Evolutionary conservation across 139 green algal species (phyloP).

Genomic region (Chlorella sp.): DNA sequence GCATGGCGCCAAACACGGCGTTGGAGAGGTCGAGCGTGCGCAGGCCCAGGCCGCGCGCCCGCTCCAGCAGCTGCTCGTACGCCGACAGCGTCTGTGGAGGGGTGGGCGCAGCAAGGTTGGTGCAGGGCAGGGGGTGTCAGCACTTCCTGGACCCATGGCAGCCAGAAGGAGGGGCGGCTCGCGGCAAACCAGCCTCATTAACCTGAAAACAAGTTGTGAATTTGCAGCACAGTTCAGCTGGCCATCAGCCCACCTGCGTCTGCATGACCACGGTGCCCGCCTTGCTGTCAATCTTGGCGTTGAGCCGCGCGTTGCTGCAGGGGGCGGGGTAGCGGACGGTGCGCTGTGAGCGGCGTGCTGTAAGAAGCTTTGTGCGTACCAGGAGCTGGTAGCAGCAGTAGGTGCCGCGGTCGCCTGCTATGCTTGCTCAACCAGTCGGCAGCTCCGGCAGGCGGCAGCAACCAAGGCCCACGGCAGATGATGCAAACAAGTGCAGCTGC

Average conservation of each 20-base stretch:
- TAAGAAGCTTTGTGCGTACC: too few species aligned
- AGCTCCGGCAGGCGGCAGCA: too few species aligned
- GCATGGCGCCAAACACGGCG: slow-evolving; percentile 71
- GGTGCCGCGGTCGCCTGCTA: too few species aligned
- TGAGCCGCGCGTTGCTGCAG: slow-evolving; percentile 86
- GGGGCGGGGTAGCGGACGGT: slow-evolving; percentile 3
- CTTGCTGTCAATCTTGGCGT: slow-evolving; percentile 97
- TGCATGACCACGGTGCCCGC: slow-evolving; percentile 96
- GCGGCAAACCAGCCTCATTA: not conserved
- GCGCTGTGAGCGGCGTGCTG: too few species aligned
- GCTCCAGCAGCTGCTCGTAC: slow-evolving; percentile 87
- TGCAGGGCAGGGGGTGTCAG: too few species aligned
- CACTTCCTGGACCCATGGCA: not conserved
- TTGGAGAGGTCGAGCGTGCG: slow-evolving; percentile 92
- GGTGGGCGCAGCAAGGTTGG: too few species aligned
- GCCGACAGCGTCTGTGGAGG: slow-evolving; percentile 4
- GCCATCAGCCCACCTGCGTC: slow-evolving; percentile 47
- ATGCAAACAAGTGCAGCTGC: slow-evolving; percentile 57
- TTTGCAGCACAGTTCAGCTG: not conserved
- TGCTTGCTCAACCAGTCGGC: too few species aligned
- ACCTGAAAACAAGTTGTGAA: not conserved
- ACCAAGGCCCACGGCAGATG: too few species aligned
- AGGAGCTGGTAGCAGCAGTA: too few species aligned
- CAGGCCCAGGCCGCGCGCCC: slow-evolving; percentile 84
- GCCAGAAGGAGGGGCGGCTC: not conserved